phyloP scores from a whole-genome alignment of 176 grass and related monocot genomes.

The Panicum miliaceum region DNA sequence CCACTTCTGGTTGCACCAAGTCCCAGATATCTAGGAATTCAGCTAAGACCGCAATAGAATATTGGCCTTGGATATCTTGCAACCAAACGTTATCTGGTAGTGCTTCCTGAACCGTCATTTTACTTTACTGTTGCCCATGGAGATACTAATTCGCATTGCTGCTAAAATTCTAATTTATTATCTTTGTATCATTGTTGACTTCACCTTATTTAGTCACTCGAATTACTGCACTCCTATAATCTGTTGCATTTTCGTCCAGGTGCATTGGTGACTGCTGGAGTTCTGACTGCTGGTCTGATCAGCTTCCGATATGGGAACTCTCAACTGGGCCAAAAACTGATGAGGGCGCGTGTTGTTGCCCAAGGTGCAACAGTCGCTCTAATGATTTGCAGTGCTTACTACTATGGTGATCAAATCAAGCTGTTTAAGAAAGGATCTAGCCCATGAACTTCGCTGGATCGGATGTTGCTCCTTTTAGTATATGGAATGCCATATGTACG shows the following conservation, averaged over 20 bases:
- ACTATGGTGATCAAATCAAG: slow-evolving; percentile 85
- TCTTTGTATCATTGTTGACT: neutral
- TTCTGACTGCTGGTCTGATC: slow-evolving; percentile 82
- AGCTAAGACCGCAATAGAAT: too few species aligned
- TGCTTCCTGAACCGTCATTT: neutral
- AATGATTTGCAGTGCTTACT: slow-evolving; percentile 89
- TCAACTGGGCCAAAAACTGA: slow-evolving; percentile 80
- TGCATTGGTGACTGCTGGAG: slow-evolving; percentile 86
- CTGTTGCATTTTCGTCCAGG: slow-evolving; percentile 44
- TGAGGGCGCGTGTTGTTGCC: slow-evolving; percentile 80
- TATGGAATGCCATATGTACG: neutral
- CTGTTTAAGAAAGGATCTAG: slow-evolving; percentile 65
- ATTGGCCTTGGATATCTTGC: too few species aligned
- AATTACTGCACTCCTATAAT: neutral
- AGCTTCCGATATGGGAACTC: slow-evolving; percentile 95
- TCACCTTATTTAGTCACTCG: neutral
- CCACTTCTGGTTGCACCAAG: too few species aligned
- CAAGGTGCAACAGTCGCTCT: slow-evolving; percentile 92
- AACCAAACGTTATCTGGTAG: too few species aligned
- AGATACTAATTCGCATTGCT: neutral
- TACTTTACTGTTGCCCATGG: neutral
- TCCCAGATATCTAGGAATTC: too few species aligned
- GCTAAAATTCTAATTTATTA: slow-evolving; percentile 1
- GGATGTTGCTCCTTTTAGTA: neutral
- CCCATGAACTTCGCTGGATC: slow-evolving; percentile 38